Percentiles rank a stretch among this genome's conserved stretches.
phyloP scores from a whole-genome alignment of 1,284 basidiomycete species.

The Ustilago trichophora region DNA sequence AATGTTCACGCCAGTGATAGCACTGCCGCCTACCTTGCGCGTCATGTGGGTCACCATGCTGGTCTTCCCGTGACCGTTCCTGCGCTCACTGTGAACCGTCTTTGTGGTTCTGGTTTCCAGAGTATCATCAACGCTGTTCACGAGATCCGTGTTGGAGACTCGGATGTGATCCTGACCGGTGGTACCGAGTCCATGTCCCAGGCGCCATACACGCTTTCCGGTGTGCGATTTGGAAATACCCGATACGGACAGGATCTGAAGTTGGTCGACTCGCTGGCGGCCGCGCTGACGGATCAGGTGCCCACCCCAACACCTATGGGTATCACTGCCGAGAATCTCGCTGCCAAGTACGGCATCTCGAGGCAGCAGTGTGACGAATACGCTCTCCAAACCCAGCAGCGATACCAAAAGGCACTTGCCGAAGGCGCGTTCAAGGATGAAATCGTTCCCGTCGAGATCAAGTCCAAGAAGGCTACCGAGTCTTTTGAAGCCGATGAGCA shows the following conservation, averaged over 20 bases:
- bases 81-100: constrained; percentile 74
- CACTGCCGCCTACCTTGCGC: constrained; percentile 89
- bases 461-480: constrained; percentile 62
- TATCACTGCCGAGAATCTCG: constrained; percentile 86
- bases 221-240: constrained; percentile 65
- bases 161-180: constrained; percentile 86
- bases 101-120: constrained; percentile 96
- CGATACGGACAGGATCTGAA: constrained; percentile 71
- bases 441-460: constrained; percentile 66
- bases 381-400: constrained; percentile 66
- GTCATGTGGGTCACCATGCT: constrained; percentile 88
- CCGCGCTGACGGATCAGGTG: constrained; percentile 70
- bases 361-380: constrained; percentile 81
- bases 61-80: constrained; percentile 73
- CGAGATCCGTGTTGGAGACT: constrained; percentile 85
- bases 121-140: constrained; percentile 91
- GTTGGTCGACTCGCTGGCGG: constrained; percentile 71
- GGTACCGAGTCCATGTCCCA: constrained; percentile 99
- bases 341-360: constrained; percentile 82
- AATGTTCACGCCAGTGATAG: constrained; percentile 61
- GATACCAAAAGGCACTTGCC: constrained; percentile 68
- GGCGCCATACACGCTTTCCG: constrained; percentile 72
- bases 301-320: constrained; percentile 70
- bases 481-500: constrained; percentile 69
- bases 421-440: constrained; percentile 68